Percentiles rank a stretch among this genome's conserved stretches.
Conservation (phyloP, 2,329 filamentous ascomycete species). For the Geoglossum cookeanum region DNA sequence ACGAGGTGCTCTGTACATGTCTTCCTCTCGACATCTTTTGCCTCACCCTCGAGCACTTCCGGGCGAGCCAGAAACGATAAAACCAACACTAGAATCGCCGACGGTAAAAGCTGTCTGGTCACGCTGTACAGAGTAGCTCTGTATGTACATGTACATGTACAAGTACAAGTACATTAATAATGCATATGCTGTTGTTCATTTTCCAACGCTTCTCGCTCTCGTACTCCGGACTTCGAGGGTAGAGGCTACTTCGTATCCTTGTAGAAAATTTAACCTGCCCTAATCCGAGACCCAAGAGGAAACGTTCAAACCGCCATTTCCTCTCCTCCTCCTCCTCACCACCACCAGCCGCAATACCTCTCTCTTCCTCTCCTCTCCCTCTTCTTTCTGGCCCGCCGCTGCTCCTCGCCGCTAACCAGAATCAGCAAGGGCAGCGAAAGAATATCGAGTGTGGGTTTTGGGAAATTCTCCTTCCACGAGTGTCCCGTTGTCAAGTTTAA, state of each 20-base stretch:
- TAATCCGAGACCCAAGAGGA: neutral
- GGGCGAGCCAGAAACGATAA: too few relatives aligned
- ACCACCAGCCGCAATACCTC: neutral
- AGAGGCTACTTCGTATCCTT: neutral
- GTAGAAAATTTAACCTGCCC: conserved; percentile 2
- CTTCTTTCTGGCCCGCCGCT: neutral
- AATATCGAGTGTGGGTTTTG: neutral
- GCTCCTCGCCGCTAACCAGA: neutral
- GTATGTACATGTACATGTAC: too few relatives aligned
- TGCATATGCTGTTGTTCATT: neutral
- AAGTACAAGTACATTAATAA: neutral
- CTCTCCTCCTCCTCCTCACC: neutral
- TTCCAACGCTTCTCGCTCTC: neutral
- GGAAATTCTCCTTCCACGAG: neutral
- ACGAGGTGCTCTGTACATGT: too few relatives aligned
- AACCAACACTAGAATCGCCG: too few relatives aligned
- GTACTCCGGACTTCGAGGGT: neutral
- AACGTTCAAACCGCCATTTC: neutral
- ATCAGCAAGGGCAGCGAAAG: neutral
- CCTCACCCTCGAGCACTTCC: too few relatives aligned
- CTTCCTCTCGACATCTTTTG: too few relatives aligned
- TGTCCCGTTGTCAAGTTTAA: neutral
- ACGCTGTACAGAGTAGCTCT: too few relatives aligned
- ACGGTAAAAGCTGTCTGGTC: too few relatives aligned
- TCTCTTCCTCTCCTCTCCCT: neutral